These are phyloP conservation scores for Ceratocystis colombiana DNA, from an alignment of 2,329 filamentous ascomycete genomes.

Conservation along the genomic window DNA sequence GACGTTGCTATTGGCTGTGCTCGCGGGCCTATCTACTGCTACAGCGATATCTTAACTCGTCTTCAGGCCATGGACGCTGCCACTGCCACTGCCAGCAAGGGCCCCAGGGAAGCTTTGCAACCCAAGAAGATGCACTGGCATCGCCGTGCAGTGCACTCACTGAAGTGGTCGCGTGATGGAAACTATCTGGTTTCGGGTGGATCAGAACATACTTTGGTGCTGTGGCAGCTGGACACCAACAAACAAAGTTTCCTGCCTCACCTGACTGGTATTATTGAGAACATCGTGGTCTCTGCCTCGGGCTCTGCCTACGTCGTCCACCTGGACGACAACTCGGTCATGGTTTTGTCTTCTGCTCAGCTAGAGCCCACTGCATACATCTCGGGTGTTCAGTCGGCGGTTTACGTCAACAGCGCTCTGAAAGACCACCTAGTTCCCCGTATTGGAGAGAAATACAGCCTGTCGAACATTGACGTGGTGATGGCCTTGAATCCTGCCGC, in stretches of 20 bases:
- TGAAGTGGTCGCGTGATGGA: constrained; percentile 93
- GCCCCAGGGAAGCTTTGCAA: constrained; percentile 42
- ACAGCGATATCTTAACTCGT: constrained; percentile 59
- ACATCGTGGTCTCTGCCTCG: constrained; percentile 66
- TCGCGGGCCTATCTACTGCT: constrained; percentile 69
- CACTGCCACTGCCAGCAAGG: constrained; percentile 27
- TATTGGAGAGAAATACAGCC: constrained; percentile 29
- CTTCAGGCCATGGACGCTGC: constrained; percentile 39
- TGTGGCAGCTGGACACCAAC: constrained; percentile 88
- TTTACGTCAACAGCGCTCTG: constrained; percentile 41
- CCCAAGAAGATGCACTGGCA: constrained; percentile 82
- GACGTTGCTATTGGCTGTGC: constrained; percentile 70
- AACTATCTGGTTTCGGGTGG: constrained; percentile 94
- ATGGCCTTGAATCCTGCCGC: constrained; percentile 53
- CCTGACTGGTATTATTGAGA: constrained; percentile 73
- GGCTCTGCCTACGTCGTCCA: constrained; percentile 77
- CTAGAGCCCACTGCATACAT: constrained; percentile 75
- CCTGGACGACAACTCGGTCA: constrained; percentile 82
- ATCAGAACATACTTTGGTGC: constrained; percentile 73
- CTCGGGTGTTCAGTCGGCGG: constrained; percentile 63
- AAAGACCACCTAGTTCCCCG: constrained; percentile 46
- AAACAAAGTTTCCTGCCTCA: constrained; percentile 80
- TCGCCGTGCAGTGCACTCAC: constrained; percentile 64
- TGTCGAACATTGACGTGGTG: constrained; percentile 34
- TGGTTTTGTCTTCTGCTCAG: constrained; percentile 83